Base-by-base conservation (phyloP, 805 yeast genomes). In the Hanseniaspora mollemarum region DNA sequence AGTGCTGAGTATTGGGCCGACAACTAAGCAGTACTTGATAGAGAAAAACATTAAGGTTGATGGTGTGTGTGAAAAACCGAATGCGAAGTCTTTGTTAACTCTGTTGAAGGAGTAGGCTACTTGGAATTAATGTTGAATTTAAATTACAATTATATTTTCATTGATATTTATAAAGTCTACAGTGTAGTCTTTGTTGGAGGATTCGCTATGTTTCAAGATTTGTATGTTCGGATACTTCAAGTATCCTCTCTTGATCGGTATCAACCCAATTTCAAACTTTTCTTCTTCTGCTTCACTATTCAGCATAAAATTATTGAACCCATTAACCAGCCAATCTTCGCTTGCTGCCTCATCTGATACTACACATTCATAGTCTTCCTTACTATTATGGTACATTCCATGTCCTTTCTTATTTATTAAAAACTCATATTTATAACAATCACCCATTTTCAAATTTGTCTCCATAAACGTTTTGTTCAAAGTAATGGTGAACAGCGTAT, bases 1-100 rank as follows among this genome's bases (percentile, higher is more conserved):
- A 43, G 67, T 87, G 15, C 96, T 94, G 0, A 79, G 88, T 3
- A 90, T 90, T 53, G 97, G 97, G 0, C 96, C 96, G 2, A 90
- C 96, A 0, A 90, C 97, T 0, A 78, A 82, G 51, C 71, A 68
- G 36, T 87, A 75, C 58, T 65, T 88, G 39, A 35, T 62, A 4
- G 62, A 69, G 1, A 70, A 75, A 18, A 80, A 77, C 0, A 61
- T 90, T 2, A 56, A 41, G 0, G 85, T 88, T 1, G 66, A 75
- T 36, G 75, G 83, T 0, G 83, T 82, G 3, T 80, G 95, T 2
- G 64, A 66, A 4, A 78, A 77, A 53, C 97, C 97, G 0, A 80
- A 80, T 29, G 87, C 95, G 0, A 57, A 56, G 2, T 71, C 82
- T 2, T 65, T 87, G 36, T 63, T 73, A 8, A 64, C 67, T 41